Base-by-base conservation (phyloP, 2,329 filamentous ascomycete species). In the Trichoderma simmonsii region DNA sequence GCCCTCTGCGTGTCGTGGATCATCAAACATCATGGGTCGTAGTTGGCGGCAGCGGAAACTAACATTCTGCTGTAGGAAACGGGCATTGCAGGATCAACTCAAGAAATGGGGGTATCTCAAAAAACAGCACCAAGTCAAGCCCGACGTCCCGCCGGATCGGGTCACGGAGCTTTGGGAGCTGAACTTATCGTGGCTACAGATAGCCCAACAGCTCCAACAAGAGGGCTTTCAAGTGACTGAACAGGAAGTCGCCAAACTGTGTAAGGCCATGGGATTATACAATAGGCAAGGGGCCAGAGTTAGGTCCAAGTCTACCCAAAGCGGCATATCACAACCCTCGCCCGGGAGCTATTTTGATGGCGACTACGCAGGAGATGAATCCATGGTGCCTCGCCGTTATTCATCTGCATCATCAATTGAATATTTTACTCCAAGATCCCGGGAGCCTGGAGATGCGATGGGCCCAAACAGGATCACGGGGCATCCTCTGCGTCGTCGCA, bases 81-180 rank as follows among this genome's bases (percentile, higher is more conserved):
- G 92, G 73, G 90, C 91, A 57, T 93, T 91, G 73, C 92, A 94
- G 80, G 89, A 86, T 4, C 91, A 94, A 76, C 93, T 94, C 81
- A 91, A 90, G 78, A 86, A 89, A 79, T 96, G 93, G 93, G 87
- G 89, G 8, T 95, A 96, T 76, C 36, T 92, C 93, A 15, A 48
- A 3, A 11, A 4, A 48, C 43, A n/a, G n/a, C 43, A 88, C 87
- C 72, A 93, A 93, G 79, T 90, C 92, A 75, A 90, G 78, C 92
- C 92, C 77, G 91, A 94, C 78, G 84, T 86, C 28, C 86, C 95
- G 8, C 88, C 93, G 54, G 87, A 86, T 21, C 89, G 93, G 34
- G 87, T 95, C 73, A 90, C 90, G 78, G 88, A 95, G 81, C 85
- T 96, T 76, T 96, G 93, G 93, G 90, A 93, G 79, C 85, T 84